Conservation (phyloP, 768 basidiomycete genomes). For the Lentinula guzmanii region DNA sequence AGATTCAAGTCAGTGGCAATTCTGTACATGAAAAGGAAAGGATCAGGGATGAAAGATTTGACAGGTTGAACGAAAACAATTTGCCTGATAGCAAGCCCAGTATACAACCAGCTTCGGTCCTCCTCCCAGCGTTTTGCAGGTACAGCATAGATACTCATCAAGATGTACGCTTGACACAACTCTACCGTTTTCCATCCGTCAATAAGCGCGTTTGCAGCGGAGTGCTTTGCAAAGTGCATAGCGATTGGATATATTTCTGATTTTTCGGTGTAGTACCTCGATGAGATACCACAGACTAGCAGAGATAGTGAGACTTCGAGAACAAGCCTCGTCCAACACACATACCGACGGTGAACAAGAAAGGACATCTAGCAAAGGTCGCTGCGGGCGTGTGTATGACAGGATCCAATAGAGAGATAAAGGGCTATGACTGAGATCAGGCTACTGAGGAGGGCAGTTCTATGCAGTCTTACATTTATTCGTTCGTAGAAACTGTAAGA, state of each 20-base stretch:
- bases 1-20: constrained; percentile 89
- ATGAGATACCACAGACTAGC: constrained; percentile 80
- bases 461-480: constrained; percentile 51
- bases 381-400: constrained; percentile 74
- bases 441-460: neutral
- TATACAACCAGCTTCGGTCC: constrained; percentile 85
- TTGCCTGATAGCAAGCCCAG: constrained; percentile 78
- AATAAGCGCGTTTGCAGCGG: constrained; percentile 74
- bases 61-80: constrained; percentile 2
- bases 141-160: constrained; percentile 78
- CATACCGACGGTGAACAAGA: constrained; percentile 83
- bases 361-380: constrained; percentile 81
- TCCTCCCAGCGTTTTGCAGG: constrained; percentile 85
- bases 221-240: constrained; percentile 84
- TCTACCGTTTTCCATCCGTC: constrained; percentile 85
- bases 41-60: neutral
- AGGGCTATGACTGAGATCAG: constrained; percentile 34
- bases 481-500: constrained; percentile 56
- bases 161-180: constrained; percentile 85
- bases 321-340: constrained; percentile 12
- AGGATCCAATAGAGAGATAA: constrained; percentile 74
- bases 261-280: constrained; percentile 72
- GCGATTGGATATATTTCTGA: constrained; percentile 83
- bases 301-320: neutral
- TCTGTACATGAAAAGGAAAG: constrained; percentile 23